Conservation (phyloP, 345 rosid genomes). For the Diplotaxis tenuifolia region DNA sequence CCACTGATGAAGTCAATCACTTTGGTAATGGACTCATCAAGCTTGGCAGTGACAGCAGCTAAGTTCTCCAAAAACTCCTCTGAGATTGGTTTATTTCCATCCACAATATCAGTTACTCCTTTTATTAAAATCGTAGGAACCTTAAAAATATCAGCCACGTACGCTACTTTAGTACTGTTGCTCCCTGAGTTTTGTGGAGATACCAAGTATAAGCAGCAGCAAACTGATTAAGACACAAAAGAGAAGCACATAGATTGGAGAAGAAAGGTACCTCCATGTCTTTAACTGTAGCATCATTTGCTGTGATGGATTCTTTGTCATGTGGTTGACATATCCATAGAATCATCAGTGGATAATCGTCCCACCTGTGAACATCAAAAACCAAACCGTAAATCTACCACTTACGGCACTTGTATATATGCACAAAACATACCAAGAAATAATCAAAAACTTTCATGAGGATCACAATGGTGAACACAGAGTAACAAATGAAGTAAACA, state of each 20-base stretch:
- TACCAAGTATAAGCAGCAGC: constrained; percentile 1
- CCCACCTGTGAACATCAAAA: constrained; percentile 54
- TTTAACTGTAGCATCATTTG: constrained; percentile 81
- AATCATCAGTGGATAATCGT: constrained; percentile 88
- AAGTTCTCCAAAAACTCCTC: constrained; percentile 81
- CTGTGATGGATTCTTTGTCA: constrained; percentile 62
- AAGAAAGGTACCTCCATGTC: constrained; percentile 99
- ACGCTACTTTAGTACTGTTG: constrained; percentile 80
- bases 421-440: background rate
- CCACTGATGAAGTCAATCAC: constrained; percentile 67
- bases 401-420: background rate
- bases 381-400: constrained; percentile 10
- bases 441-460: constrained; percentile 5
- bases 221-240: background rate
- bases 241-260: too few species aligned
- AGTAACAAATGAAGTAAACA: constrained; percentile 31
- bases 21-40: constrained; percentile 51
- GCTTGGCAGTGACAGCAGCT: constrained; percentile 62
- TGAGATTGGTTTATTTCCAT: constrained; percentile 65
- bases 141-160: constrained; percentile 73
- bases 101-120: constrained; percentile 83
- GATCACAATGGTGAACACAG: constrained; percentile 3
- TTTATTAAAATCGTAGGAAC: constrained; percentile 79
- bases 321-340: constrained; percentile 79
- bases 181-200: constrained; percentile 59